These are phyloP conservation scores for Zasmidium cellare DNA, from an alignment of 2,329 filamentous ascomycete species.

Conservation along the genomic window DNA sequence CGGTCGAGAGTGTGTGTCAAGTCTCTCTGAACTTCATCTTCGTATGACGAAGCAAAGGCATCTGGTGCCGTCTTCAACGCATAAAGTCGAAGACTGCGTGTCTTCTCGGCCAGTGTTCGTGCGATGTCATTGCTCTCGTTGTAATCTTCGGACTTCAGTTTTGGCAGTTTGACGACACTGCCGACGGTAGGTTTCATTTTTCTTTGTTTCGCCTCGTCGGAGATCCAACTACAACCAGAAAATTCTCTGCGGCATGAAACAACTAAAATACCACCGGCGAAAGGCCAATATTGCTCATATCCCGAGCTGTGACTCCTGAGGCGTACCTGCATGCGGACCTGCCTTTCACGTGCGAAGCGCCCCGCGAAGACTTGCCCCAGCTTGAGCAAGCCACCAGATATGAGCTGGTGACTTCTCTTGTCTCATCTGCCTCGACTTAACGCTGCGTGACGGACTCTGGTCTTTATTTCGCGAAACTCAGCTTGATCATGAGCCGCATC, in stretches of 20 bases:
- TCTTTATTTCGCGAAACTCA: constrained; percentile 2
- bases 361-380: neutral
- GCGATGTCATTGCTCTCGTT: constrained; percentile 1
- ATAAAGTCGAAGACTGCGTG: constrained; percentile 27
- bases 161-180: constrained; percentile 13
- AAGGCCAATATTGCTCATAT: neutral
- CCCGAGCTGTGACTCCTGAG: neutral
- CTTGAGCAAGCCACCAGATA: neutral
- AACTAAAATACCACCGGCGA: neutral
- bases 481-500: neutral
- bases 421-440: constrained; percentile 12
- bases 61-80: constrained; percentile 30
- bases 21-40: constrained; percentile 23
- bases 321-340: neutral
- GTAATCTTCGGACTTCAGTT: constrained; percentile 12
- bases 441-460: neutral
- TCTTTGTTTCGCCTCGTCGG: neutral
- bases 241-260: neutral
- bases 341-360: neutral
- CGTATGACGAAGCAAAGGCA: constrained; percentile 33
- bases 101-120: constrained; percentile 19
- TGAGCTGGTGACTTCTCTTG: constrained; percentile 6
- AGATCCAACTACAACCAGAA: neutral
- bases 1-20: constrained; percentile 25
- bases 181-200: neutral